phyloP scores from a whole-genome alignment of 768 basidiomycete genomes.

The Candolleomyces efflorescens region DNA sequence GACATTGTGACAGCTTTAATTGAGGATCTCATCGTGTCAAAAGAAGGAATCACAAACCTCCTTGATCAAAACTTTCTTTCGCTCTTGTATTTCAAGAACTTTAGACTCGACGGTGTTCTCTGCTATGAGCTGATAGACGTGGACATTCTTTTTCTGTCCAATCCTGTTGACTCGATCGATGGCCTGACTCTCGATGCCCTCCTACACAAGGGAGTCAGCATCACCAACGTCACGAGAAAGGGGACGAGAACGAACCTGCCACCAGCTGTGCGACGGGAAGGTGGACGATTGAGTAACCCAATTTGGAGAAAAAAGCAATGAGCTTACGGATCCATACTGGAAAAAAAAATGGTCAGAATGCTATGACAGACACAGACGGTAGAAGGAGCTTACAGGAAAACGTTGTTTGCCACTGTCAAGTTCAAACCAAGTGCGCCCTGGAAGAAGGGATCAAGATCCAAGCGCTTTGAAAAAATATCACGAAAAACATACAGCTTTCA shows the following conservation, averaged over 20 bases:
- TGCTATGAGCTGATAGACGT: constrained; percentile 87
- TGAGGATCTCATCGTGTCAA: not conserved
- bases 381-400: constrained; percentile 56
- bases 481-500: constrained; percentile 54
- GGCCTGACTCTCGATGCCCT: constrained; percentile 82
- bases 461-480: not conserved
- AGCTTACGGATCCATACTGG: constrained; percentile 80
- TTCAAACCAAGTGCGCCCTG: constrained; percentile 83
- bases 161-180: constrained; percentile 81
- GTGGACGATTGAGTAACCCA: not conserved
- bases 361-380: not conserved
- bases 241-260: constrained; percentile 1
- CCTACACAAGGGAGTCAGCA: constrained; percentile 42
- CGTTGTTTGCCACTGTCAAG: constrained; percentile 85
- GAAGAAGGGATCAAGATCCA: constrained; percentile 3
- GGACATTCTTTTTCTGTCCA: constrained; percentile 78
- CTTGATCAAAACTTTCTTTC: constrained; percentile 75
- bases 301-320: not conserved
- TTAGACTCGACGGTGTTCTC: constrained; percentile 88
- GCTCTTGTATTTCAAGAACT: constrained; percentile 83
- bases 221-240: not conserved
- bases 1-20: not conserved
- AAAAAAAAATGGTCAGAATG: constrained; percentile 2
- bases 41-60: constrained; percentile 41
- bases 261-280: not conserved